Evolutionary conservation across 2,329 filamentous ascomycete genomes (phyloP).

Genomic region (Nigrograna mackinnonii): DNA sequence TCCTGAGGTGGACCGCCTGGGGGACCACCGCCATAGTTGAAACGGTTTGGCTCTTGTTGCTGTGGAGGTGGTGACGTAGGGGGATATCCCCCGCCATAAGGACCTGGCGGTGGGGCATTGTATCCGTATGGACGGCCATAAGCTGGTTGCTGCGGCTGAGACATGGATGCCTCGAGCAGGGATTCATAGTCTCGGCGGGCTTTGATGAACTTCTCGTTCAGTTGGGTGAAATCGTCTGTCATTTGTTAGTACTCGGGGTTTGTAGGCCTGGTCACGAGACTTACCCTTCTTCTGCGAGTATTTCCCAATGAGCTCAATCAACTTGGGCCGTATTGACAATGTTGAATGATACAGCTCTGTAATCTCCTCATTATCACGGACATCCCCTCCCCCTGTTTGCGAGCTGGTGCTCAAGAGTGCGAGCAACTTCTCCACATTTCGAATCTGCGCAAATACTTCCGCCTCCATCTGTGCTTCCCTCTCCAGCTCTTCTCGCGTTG

Average conservation of each 20-base stretch:
- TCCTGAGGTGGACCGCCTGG: conserved; percentile 36
- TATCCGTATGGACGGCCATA: conserved; percentile 64
- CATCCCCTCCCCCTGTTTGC: conserved; percentile 55
- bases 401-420: conserved; percentile 84
- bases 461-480: conserved; percentile 94
- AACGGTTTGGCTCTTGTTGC: conserved; percentile 35
- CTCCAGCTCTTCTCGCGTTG: conserved; percentile 91
- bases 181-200: conserved; percentile 95
- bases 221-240: conserved; percentile 92
- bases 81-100: conserved; percentile 33
- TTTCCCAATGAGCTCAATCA: conserved; percentile 97
- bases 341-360: conserved; percentile 90
- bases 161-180: conserved; percentile 95
- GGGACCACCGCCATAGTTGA: conserved; percentile 27
- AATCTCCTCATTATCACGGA: conserved; percentile 96
- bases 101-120: conserved; percentile 33
- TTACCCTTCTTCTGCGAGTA: conserved; percentile 98
- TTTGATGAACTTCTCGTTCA: conserved; percentile 99
- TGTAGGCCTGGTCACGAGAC: too few relatives aligned
- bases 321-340: conserved; percentile 88
- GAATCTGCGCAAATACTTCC: conserved; percentile 76
- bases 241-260: conserved; percentile 12
- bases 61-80: conserved; percentile 35
- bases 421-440: conserved; percentile 79
- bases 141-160: conserved; percentile 79